phyloP scores from a whole-genome alignment of 192 early-diverging fungal species.

The Coemansia sp. region DNA sequence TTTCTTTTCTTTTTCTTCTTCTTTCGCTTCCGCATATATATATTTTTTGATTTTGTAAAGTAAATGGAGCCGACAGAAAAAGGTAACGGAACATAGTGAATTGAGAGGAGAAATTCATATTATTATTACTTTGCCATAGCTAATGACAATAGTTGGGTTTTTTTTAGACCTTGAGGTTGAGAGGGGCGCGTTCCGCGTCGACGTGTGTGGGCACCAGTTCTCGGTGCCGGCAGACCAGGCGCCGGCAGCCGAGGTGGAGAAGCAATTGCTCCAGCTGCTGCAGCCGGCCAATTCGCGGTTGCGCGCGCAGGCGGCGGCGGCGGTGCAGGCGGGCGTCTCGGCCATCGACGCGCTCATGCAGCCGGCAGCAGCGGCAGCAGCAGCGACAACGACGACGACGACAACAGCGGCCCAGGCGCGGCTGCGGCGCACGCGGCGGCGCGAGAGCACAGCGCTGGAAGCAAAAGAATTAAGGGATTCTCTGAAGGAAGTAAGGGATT shows the following conservation, averaged over 20 bases:
- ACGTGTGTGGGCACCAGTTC: conserved; percentile 48
- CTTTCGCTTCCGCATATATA: not conserved
- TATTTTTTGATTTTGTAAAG: not conserved
- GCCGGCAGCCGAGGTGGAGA: conserved; percentile 12
- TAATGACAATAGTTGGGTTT: not conserved
- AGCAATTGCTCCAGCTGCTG: conserved; percentile 10
- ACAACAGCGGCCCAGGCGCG: too few species aligned
- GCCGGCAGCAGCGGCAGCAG: not conserved
- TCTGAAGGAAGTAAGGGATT: too few species aligned
- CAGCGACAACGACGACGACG: too few species aligned
- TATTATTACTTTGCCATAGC: not conserved
- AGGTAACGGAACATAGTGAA: not conserved
- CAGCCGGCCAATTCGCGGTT: conserved; percentile 18
- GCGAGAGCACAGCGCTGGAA: not conserved
- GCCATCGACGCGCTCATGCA: conserved; percentile 22
- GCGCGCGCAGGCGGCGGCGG: conserved; percentile 11
- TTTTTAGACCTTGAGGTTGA: conserved; percentile 11
- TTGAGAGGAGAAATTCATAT: not conserved
- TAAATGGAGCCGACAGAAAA: conserved; percentile 1
- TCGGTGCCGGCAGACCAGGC: conserved; percentile 39
- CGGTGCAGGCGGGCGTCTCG: conserved; percentile 9
- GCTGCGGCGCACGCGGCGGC: not conserved
- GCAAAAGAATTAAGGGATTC: too few species aligned
- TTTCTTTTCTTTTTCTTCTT: not conserved
- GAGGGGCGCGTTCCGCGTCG: conserved; percentile 45